Conservation (phyloP, 805 yeast species). For the Metschnikowia corniflorae region DNA sequence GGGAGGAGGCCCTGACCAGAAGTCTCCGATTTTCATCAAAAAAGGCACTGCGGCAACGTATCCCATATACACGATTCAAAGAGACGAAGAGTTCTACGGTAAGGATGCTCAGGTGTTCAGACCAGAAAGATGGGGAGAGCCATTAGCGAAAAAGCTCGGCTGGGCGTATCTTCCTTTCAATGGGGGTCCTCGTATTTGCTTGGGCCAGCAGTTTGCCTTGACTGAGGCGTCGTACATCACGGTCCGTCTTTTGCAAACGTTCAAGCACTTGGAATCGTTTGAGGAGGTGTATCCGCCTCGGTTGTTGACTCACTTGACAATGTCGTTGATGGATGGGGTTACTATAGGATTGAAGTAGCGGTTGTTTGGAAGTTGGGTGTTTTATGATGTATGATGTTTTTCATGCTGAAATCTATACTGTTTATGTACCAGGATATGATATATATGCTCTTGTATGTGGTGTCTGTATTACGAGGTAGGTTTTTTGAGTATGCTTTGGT, state of each 20-base stretch:
- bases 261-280: slow-evolving; percentile 7
- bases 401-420: too few species aligned
- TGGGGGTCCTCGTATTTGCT: slow-evolving; percentile 24
- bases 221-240: slow-evolving; percentile 21
- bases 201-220: slow-evolving; percentile 26
- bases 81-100: slow-evolving; percentile 37
- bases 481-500: too few species aligned
- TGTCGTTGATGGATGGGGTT: slow-evolving; percentile 17
- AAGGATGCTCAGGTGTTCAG: slow-evolving; percentile 41
- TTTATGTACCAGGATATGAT: too few species aligned
- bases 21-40: slow-evolving; percentile 36
- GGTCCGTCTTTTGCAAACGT: slow-evolving; percentile 19
- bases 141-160: slow-evolving; percentile 16
- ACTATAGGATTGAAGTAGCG: slow-evolving; percentile 8
- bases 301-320: slow-evolving; percentile 15
- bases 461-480: too few species aligned
- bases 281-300: slow-evolving; percentile 16
- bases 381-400: too few species aligned
- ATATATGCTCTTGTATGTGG: too few species aligned
- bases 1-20: slow-evolving; percentile 46
- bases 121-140: slow-evolving; percentile 48
- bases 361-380: too few species aligned
- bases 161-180: slow-evolving; percentile 24
- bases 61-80: slow-evolving; percentile 41
- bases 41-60: slow-evolving; percentile 44